Base-by-base conservation (phyloP, 805 yeast genomes). In the Candida corydali region DNA sequence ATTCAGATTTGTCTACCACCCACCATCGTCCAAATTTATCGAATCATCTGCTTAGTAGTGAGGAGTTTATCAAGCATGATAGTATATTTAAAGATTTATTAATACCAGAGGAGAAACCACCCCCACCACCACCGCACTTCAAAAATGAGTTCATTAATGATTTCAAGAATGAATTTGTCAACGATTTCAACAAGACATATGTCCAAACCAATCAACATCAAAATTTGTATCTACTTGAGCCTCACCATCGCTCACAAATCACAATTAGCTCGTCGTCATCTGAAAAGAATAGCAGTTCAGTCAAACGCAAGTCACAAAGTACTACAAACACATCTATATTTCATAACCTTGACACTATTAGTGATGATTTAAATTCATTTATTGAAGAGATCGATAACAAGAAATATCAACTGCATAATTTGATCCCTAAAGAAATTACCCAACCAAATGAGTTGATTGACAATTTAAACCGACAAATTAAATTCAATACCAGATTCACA, bases 271-370 rank as follows among this genome's bases (percentile, higher is more conserved):
- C 36, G 4, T 15, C 29, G 8, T 8, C 6, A 5, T 7, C 6
- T 17, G 29, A 26, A 4, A 16, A 4, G 18, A 10, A 18, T n/a
- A 3, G 8, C 5, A 17, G 12, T 19, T 26, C 31, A 14, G 8
- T 29, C 4, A 35, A 44, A 17, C 33, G 57, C 32, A 44, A 43
- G 11, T 49, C 56, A 3, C 49, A 49, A 17, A 56, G 62, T 1
- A 54, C 62, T 3, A 56, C 65, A 11, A 29, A 29, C n/a, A 24
- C 33, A 4, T 35, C 38, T 18, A 40, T 60, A 2, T 26, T 51
- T 27, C 58, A 57, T 18, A 45, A 47, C 30, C 45, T 59, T 27
- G 65, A 61, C 6, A 58, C 54, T 24, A 38, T 61, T 17, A 50
- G 59, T 3, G 47, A 54, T 30, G 57, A 56, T 31, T 33, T 58